Percentiles rank a stretch among this genome's conserved stretches.
Evolutionary conservation across 768 basidiomycete genomes (phyloP).

Genomic region (Suillus tomentosus): DNA sequence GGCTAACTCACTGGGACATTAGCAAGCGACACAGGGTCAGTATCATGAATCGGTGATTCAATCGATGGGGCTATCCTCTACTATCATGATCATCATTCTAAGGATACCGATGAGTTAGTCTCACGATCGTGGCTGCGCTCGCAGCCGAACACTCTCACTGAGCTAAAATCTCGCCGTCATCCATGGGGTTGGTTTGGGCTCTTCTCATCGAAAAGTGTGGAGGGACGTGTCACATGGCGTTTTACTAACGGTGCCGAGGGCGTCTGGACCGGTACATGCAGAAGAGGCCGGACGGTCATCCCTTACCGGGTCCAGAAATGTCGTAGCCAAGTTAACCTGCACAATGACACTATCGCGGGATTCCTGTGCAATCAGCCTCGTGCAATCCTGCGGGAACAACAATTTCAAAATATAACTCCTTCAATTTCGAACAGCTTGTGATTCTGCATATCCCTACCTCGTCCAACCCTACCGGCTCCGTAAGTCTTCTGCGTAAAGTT

Average conservation of each 20-base stretch:
- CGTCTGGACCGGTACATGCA: background rate
- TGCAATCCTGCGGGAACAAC: conserved; percentile 8
- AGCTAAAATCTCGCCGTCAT: background rate
- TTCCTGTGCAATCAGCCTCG: conserved; percentile 8
- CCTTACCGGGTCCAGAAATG: conserved; percentile 4
- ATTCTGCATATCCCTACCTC: background rate
- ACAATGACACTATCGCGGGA: background rate
- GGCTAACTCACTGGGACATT: background rate
- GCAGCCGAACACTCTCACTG: background rate
- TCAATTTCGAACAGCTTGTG: background rate
- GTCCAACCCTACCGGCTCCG: background rate
- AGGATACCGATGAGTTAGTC: background rate
- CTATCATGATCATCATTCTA: background rate
- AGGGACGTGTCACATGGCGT: background rate
- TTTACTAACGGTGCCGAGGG: background rate
- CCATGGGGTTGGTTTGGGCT: background rate
- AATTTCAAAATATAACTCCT: conserved; percentile 3
- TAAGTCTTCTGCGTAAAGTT: conserved; percentile 1
- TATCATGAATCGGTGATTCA: background rate
- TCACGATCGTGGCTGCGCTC: background rate
- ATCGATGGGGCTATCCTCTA: background rate
- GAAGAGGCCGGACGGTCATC: conserved; percentile 7
- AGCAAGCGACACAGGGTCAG: background rate
- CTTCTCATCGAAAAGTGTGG: background rate
- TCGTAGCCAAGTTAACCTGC: background rate